A percentile compares a stretch with the other conserved stretches of the same genome.
Conservation (phyloP, 306 rosid species). For the Fragaria ananassa region DNA sequence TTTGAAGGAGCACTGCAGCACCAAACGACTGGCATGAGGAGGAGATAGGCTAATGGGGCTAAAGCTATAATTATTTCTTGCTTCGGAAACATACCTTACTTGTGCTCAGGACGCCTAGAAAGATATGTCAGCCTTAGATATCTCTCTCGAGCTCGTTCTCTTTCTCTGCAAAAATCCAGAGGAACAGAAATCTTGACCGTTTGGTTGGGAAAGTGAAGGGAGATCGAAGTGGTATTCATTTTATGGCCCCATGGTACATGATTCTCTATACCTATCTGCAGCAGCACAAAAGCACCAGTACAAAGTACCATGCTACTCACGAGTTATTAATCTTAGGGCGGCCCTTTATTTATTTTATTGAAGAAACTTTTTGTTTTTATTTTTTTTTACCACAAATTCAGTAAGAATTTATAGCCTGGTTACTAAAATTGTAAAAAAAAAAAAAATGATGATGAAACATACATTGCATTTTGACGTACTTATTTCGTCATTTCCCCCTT, state of each 20-base stretch:
- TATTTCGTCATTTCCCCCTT: neutral
- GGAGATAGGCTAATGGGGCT: conserved; percentile 17
- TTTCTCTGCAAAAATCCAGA: neutral
- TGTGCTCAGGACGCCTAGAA: conserved; percentile 44
- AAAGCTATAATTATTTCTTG: conserved; percentile 59
- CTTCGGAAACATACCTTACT: conserved; percentile 74
- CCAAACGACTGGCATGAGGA: neutral
- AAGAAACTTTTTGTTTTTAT: neutral
- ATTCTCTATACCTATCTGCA: neutral
- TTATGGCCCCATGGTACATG: neutral
- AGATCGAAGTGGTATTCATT: conserved; percentile 6
- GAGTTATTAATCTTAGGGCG: neutral
- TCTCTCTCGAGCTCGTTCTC: conserved; percentile 13
- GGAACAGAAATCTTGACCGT: conserved; percentile 39
- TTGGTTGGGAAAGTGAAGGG: conserved; percentile 27
- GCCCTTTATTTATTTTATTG: neutral
- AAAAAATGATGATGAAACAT: neutral
- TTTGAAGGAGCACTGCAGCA: neutral
- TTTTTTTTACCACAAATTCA: neutral
- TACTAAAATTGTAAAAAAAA: neutral
- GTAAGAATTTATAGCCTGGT: neutral
- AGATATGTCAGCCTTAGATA: conserved; percentile 37
- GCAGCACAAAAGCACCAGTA: neutral
- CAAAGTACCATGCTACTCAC: neutral
- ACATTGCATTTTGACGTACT: neutral